A percentile compares a stretch with the other conserved stretches of the same genome.
phyloP scores from a whole-genome alignment of 1,139 yeast species.

The Suhomyces ambrosiae region DNA sequence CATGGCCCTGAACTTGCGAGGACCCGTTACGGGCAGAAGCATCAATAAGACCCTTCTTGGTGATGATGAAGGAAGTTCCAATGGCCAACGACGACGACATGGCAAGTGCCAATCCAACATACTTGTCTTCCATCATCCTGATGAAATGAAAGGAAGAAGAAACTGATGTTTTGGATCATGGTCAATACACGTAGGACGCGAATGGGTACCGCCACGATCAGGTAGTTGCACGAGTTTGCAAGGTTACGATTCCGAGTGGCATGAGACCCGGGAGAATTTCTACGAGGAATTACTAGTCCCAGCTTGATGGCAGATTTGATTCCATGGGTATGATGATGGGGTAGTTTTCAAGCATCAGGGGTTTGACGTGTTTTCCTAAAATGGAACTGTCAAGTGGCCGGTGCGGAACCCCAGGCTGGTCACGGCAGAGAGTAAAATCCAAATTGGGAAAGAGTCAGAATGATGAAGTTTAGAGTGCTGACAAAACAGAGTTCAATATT shows the following conservation, averaged over 20 bases:
- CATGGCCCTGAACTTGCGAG: slow-evolving; percentile 65
- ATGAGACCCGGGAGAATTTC: no score
- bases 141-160: slow-evolving; percentile 2
- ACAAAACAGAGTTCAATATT: no score
- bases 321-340: no score
- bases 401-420: background rate
- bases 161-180: background rate
- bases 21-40: slow-evolving; percentile 67
- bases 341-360: background rate
- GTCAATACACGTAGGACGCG: slow-evolving; percentile 9
- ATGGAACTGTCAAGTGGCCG: slow-evolving; percentile 1
- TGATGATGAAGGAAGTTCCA: slow-evolving; percentile 86
- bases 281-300: no score
- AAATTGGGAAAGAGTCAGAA: no score
- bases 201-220: background rate
- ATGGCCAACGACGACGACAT: slow-evolving; percentile 87
- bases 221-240: background rate
- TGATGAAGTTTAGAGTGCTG: no score
- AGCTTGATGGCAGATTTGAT: no score
- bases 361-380: background rate
- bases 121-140: slow-evolving; percentile 68
- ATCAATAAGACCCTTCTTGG: slow-evolving; percentile 82
- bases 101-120: slow-evolving; percentile 87
- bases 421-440: no score
- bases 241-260: no score